Percentiles rank a stretch among this genome's conserved stretches.
phyloP scores from a whole-genome alignment of 352 stramenopile species.

The Paralagenidium karlingii region DNA sequence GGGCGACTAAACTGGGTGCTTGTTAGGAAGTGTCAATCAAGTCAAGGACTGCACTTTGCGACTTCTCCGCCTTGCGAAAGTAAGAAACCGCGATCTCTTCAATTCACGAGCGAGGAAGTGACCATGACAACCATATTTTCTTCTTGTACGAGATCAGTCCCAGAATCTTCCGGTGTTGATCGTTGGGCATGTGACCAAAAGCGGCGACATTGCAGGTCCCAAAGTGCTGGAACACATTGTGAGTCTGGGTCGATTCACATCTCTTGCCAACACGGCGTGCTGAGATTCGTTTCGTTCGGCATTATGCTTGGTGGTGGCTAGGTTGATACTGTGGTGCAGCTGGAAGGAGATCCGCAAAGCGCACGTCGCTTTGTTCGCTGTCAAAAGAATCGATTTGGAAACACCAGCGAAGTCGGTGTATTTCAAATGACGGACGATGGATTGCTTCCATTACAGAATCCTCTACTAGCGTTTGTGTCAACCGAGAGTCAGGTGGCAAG shows the following conservation, averaged over 20 bases:
- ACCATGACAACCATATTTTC: no score
- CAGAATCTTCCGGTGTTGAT: conserved; percentile 86
- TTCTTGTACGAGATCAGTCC: no score
- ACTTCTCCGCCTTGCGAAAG: conserved; percentile 91
- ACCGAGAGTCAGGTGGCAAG: no score
- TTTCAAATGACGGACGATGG: conserved; percentile 89
- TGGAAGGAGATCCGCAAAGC: conserved; percentile 86
- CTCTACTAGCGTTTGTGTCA: conserved; percentile 71
- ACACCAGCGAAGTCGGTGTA: conserved; percentile 92
- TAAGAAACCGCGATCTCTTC: conserved; percentile 2
- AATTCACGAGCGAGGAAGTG: conserved; percentile 6
- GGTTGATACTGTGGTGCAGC: conserved; percentile 94
- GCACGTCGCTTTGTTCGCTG: conserved; percentile 84
- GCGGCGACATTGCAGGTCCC: conserved; percentile 91
- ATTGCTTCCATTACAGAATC: conserved; percentile 64
- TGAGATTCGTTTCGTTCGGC: not conserved
- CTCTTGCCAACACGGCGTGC: not conserved
- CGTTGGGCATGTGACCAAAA: conserved; percentile 96
- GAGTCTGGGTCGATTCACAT: not conserved
- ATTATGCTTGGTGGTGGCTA: conserved; percentile 83
- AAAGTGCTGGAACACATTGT: conserved; percentile 84
- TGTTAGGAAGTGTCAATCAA: conserved; percentile 84
- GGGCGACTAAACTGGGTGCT: conserved; percentile 6
- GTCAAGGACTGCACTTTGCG: conserved; percentile 92
- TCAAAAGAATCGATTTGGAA: conserved; percentile 95